phyloP scores from a whole-genome alignment of 2,329 filamentous ascomycete genomes.

The Diaporthe sp. region DNA sequence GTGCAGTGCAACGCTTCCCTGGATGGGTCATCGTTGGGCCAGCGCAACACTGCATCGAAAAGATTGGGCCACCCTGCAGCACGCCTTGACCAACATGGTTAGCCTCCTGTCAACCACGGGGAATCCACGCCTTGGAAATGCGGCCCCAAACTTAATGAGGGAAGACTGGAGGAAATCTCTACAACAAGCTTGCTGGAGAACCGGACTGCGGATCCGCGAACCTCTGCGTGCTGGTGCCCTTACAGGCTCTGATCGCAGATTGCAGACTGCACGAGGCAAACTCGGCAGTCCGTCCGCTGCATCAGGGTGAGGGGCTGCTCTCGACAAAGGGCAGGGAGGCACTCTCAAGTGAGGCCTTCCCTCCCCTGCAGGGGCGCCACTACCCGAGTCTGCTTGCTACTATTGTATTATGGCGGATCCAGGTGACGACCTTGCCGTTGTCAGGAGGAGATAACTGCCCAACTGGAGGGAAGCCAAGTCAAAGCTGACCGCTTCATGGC shows the following conservation, averaged over 20 bases:
- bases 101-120: slow-evolving; percentile 37
- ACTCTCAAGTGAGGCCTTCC: slow-evolving; percentile 19
- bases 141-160: slow-evolving; percentile 36
- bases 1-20: slow-evolving; percentile 33
- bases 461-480: slow-evolving; percentile 37
- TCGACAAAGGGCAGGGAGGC: background rate
- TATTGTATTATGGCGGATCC: slow-evolving; percentile 37
- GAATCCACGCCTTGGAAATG: slow-evolving; percentile 36
- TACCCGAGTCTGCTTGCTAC: slow-evolving; percentile 28
- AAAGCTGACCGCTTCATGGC: slow-evolving; percentile 41
- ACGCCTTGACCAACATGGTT: slow-evolving; percentile 36
- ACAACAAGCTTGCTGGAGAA: slow-evolving; percentile 24
- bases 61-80: slow-evolving; percentile 39
- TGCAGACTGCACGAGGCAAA: slow-evolving; percentile 37
- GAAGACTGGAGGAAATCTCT: slow-evolving; percentile 31
- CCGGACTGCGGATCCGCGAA: slow-evolving; percentile 33
- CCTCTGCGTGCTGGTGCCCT: slow-evolving; percentile 33
- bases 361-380: slow-evolving; percentile 25
- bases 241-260: slow-evolving; percentile 37
- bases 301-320: slow-evolving; percentile 27
- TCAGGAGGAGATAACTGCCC: slow-evolving; percentile 35
- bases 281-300: slow-evolving; percentile 35
- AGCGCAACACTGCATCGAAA: slow-evolving; percentile 39
- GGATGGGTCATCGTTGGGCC: slow-evolving; percentile 39
- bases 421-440: slow-evolving; percentile 32